phyloP scores from a whole-genome alignment of 139 green algal genomes.

The Chlorella sp. region DNA sequence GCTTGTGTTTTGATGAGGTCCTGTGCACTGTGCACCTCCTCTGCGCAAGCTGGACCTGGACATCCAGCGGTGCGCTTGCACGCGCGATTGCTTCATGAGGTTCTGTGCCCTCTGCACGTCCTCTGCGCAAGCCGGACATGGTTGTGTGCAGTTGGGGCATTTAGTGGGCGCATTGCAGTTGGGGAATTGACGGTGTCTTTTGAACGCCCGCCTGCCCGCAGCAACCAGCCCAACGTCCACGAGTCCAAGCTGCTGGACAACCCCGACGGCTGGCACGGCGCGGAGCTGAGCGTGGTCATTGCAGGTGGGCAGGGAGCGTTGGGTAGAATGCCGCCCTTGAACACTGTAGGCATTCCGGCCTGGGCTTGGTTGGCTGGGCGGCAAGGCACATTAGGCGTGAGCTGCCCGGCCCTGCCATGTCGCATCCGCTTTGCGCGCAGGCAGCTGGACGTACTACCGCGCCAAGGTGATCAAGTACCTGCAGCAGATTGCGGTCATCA shows the following conservation, averaged over 20 bases:
- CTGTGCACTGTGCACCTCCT: background rate
- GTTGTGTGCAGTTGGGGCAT: too few relatives aligned
- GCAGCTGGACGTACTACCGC: conserved; percentile 88
- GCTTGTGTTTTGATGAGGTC: background rate
- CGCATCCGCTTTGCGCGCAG: conserved; percentile 6
- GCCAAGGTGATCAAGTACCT: conserved; percentile 89
- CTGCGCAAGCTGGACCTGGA: conserved; percentile 96
- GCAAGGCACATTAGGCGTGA: too few relatives aligned
- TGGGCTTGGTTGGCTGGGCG: too few relatives aligned
- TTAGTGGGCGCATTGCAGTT: too few relatives aligned
- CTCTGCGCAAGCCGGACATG: conserved; percentile 94
- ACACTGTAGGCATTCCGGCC: too few relatives aligned
- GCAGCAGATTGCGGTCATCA: conserved; percentile 97
- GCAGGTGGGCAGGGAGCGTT: conserved; percentile 50
- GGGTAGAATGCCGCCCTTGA: too few relatives aligned
- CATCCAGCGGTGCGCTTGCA: conserved; percentile 77
- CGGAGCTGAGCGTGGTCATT: conserved; percentile 88
- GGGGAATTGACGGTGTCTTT: background rate
- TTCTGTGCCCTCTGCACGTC: background rate
- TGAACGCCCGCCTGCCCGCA: conserved; percentile 13
- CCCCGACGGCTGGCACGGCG: conserved; percentile 80
- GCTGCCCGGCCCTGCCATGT: too few relatives aligned
- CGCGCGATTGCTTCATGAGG: background rate
- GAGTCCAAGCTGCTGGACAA: conserved; percentile 74
- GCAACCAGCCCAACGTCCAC: conserved; percentile 94